Percentiles rank a stretch among this genome's conserved stretches.
phyloP scores from a whole-genome alignment of 225 moss, liverwort and hornwort genomes.

The Sphagnum contortum region DNA sequence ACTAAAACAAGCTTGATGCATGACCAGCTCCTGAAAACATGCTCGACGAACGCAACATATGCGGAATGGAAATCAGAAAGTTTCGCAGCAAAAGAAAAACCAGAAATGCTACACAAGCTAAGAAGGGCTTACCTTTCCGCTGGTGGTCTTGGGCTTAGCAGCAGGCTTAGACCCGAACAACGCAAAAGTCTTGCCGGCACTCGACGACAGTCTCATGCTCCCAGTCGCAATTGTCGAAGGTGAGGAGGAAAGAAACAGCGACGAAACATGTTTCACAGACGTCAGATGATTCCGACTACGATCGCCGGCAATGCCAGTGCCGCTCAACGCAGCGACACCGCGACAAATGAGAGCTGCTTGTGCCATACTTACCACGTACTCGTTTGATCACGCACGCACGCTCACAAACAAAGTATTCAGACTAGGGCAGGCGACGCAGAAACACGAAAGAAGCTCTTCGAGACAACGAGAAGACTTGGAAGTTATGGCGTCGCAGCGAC shows the following conservation, averaged over 20 bases:
- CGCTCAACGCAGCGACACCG: constrained; percentile 12
- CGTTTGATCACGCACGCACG: too few species aligned
- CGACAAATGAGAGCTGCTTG: constrained; percentile 45
- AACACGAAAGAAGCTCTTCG: too few species aligned
- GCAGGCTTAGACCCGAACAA: constrained; percentile 32
- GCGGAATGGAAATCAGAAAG: neutral
- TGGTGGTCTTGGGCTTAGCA: constrained; percentile 11
- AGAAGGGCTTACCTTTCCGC: constrained; percentile 23
- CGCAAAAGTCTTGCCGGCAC: constrained; percentile 36
- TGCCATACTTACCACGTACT: constrained; percentile 25
- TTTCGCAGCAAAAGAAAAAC: neutral
- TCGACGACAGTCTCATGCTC: neutral
- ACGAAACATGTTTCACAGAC: constrained; percentile 22
- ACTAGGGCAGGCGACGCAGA: too few species aligned
- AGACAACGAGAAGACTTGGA: too few species aligned
- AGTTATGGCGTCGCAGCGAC: too few species aligned
- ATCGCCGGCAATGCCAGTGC: constrained; percentile 2
- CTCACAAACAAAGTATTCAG: too few species aligned
- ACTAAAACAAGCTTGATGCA: neutral
- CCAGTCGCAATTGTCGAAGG: constrained; percentile 8
- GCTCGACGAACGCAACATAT: neutral
- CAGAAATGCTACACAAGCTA: neutral
- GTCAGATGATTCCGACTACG: constrained; percentile 7
- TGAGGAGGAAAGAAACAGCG: constrained; percentile 11
- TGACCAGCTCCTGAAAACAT: too few species aligned